Evolutionary conservation across 768 basidiomycete genomes (phyloP).

Genomic region (Collybiopsis confluens): DNA sequence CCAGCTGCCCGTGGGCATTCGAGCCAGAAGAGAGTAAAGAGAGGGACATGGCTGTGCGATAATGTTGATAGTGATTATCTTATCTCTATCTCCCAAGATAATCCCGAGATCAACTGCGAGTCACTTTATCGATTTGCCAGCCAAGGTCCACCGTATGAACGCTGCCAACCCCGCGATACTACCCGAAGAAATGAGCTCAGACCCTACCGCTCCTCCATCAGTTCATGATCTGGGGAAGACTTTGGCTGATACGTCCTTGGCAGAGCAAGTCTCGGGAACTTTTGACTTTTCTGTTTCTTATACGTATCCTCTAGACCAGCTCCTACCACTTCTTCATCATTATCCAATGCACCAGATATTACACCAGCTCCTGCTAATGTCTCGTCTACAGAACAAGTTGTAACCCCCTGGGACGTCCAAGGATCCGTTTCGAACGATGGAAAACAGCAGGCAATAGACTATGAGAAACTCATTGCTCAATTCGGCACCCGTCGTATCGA

Average conservation of each 20-base stretch:
- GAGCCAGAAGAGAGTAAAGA: slow-evolving; percentile 38
- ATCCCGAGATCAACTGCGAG: no score
- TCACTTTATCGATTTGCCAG: no score
- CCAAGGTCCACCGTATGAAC: background rate
- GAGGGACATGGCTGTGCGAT: slow-evolving; percentile 6
- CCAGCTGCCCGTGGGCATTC: slow-evolving; percentile 52
- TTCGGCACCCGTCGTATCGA: slow-evolving; percentile 90
- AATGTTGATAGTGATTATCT: background rate
- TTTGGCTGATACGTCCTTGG: slow-evolving; percentile 7
- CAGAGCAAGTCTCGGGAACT: slow-evolving; percentile 9
- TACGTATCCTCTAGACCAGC: background rate
- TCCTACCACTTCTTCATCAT: background rate
- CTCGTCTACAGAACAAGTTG: slow-evolving; percentile 55
- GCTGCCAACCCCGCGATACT: slow-evolving; percentile 8
- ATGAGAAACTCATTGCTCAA: slow-evolving; percentile 90
- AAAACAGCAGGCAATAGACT: slow-evolving; percentile 90
- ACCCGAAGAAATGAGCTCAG: slow-evolving; percentile 19
- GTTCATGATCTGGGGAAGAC: slow-evolving; percentile 16
- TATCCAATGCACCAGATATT: slow-evolving; percentile 4
- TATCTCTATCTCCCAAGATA: slow-evolving; percentile 2
- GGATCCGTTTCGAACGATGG: slow-evolving; percentile 86
- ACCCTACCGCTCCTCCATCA: slow-evolving; percentile 20
- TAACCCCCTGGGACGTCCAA: slow-evolving; percentile 98
- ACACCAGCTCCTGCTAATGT: slow-evolving; percentile 6
- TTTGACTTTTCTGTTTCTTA: background rate